Percentiles rank a stretch among this genome's conserved stretches.
These are phyloP conservation scores for Paraconiothyrium sp. DNA, from an alignment of 2,329 filamentous ascomycete genomes.

Conservation along the genomic window DNA sequence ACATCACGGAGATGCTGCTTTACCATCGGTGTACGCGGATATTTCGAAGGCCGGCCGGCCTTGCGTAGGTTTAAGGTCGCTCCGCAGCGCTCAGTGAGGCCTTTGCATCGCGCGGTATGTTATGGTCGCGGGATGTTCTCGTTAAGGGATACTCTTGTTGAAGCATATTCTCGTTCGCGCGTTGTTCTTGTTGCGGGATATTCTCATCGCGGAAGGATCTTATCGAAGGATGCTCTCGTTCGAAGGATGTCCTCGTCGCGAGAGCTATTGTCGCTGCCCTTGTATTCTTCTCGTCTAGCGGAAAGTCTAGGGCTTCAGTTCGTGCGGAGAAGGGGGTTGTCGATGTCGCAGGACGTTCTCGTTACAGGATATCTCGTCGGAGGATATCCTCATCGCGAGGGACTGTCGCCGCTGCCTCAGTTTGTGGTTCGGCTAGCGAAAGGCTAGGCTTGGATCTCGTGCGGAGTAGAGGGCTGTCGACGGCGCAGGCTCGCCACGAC, in stretches of 20 bases:
- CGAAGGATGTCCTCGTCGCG: too few species aligned
- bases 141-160: too few species aligned
- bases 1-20: background rate
- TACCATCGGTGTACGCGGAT: background rate
- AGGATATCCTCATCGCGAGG: too few species aligned
- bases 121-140: background rate
- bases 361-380: too few species aligned
- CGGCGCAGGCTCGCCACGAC: background rate
- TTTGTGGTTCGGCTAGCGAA: background rate
- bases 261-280: too few species aligned
- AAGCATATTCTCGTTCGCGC: too few species aligned
- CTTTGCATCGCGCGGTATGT: background rate
- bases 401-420: too few species aligned
- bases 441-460: background rate
- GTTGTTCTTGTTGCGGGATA: too few species aligned
- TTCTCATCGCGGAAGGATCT: too few species aligned
- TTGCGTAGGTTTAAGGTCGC: background rate
- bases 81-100: background rate
- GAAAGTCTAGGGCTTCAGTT: background rate
- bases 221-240: too few species aligned
- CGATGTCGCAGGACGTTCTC: background rate
- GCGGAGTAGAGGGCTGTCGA: background rate
- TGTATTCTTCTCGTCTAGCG: background rate
- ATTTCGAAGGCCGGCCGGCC: background rate
- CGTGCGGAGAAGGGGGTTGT: background rate